Conservation (phyloP, 2,329 filamentous ascomycete genomes). For the Ophiostoma tasmaniense region DNA sequence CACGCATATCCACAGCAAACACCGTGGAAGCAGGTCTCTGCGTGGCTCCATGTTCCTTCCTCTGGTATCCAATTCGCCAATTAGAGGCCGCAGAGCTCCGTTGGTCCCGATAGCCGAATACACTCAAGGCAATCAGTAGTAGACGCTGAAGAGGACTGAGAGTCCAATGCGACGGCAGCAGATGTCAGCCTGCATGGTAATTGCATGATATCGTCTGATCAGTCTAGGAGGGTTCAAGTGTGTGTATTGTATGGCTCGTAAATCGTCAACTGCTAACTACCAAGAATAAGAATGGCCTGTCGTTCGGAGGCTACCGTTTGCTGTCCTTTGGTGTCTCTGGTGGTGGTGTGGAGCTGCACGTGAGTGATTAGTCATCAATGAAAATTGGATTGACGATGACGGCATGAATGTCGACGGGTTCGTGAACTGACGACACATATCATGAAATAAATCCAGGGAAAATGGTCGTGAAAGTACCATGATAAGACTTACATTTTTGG, state of each 20-base stretch:
- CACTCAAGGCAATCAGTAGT: neutral
- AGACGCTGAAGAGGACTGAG: too few relatives aligned
- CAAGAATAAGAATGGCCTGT: neutral
- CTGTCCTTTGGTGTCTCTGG: neutral
- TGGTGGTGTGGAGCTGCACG: constrained; percentile 1
- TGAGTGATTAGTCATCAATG: constrained; percentile 4
- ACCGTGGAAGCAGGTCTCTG: neutral
- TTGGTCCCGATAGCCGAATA: constrained; percentile 13
- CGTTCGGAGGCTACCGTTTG: neutral
- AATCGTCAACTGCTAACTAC: neutral
- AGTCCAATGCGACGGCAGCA: constrained; percentile 4
- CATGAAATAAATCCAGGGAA: too few relatives aligned
- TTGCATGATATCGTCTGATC: constrained; percentile 2
- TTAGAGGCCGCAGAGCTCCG: constrained; percentile 14
- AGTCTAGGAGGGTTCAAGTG: neutral
- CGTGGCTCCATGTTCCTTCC: neutral
- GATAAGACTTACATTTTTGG: neutral
- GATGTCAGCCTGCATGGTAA: constrained; percentile 1
- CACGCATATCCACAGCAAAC: neutral
- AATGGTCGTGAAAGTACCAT: too few relatives aligned
- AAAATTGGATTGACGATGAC: neutral
- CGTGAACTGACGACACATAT: neutral
- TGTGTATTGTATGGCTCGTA: neutral
- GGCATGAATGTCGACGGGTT: neutral
- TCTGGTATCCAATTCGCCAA: constrained; percentile 17